Evolutionary conservation across 495 filamentous ascomycete genomes (phyloP).

Genomic region (Filosporella fistucella): DNA sequence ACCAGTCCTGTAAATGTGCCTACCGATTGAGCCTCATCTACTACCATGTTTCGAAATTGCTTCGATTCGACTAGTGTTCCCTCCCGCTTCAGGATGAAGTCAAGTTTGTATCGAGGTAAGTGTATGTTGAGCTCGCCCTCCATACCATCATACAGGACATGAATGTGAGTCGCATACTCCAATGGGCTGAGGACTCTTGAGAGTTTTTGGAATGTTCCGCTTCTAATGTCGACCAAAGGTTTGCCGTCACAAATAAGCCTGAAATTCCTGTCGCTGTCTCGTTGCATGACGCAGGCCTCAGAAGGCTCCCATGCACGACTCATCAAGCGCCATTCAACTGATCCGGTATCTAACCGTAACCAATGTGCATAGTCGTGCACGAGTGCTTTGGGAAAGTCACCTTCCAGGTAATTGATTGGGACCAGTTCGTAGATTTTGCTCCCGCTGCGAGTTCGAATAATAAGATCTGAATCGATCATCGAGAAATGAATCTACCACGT

Average conservation of each 20-base stretch:
- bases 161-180: slow-evolving; percentile 9
- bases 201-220: slow-evolving; percentile 8
- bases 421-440: slow-evolving; percentile 32
- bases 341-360: slow-evolving; percentile 30
- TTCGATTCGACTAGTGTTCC: slow-evolving; percentile 34
- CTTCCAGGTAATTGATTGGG: slow-evolving; percentile 30
- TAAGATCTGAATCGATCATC: slow-evolving; percentile 12
- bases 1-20: slow-evolving; percentile 48
- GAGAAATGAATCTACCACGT: slow-evolving; percentile 12
- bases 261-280: background rate
- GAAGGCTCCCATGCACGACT: slow-evolving; percentile 30
- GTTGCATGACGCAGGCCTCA: slow-evolving; percentile 6
- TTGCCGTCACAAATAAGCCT: background rate
- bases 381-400: slow-evolving; percentile 39
- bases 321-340: slow-evolving; percentile 42
- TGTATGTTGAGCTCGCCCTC: slow-evolving; percentile 30
- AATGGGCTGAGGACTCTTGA: slow-evolving; percentile 15
- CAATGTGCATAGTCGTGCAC: slow-evolving; percentile 46
- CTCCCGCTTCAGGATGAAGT: slow-evolving; percentile 37
- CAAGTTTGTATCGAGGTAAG: slow-evolving; percentile 43
- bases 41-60: slow-evolving; percentile 48
- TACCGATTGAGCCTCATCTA: slow-evolving; percentile 47
- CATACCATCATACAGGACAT: slow-evolving; percentile 3
- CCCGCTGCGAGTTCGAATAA: slow-evolving; percentile 10
- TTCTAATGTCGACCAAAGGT: slow-evolving; percentile 8